Evolutionary conservation across 768 basidiomycete species (phyloP).

Genomic region (Trametes maxima): DNA sequence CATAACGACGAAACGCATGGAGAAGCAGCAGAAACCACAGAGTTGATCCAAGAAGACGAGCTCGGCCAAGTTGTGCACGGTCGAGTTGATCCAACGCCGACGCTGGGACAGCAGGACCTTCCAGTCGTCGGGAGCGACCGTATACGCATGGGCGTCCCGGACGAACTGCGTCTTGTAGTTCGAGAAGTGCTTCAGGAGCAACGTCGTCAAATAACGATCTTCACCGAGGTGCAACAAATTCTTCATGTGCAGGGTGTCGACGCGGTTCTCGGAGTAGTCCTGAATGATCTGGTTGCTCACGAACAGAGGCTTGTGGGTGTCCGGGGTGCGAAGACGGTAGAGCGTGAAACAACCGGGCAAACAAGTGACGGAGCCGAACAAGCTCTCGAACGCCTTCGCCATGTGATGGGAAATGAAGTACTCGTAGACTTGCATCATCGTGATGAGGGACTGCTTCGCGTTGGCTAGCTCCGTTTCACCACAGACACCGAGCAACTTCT

Average conservation of each 20-base stretch:
- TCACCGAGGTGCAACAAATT: conserved; percentile 97
- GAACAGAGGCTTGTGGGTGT: conserved; percentile 93
- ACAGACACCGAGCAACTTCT: conserved; percentile 90
- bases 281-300: conserved; percentile 88
- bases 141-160: conserved; percentile 91
- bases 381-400: conserved; percentile 95
- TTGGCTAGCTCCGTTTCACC: conserved; percentile 95
- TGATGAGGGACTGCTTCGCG: conserved; percentile 91
- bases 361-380: conserved; percentile 98
- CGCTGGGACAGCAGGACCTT: conserved; percentile 91
- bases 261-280: conserved; percentile 94
- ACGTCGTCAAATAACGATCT: conserved; percentile 97
- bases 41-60: conserved; percentile 88
- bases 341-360: conserved; percentile 98
- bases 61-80: conserved; percentile 95
- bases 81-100: conserved; percentile 99
- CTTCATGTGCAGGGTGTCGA: conserved; percentile 99
- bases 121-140: conserved; percentile 96
- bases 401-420: conserved; percentile 99
- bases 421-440: conserved; percentile 99
- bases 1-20: conserved; percentile 98
- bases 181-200: conserved; percentile 95
- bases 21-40: conserved; percentile 98
- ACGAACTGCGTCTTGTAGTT: conserved; percentile 94
- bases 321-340: conserved; percentile 91